These are phyloP conservation scores for Auricularia sp. DNA, from an alignment of 768 basidiomycete species.

Conservation along the genomic window DNA sequence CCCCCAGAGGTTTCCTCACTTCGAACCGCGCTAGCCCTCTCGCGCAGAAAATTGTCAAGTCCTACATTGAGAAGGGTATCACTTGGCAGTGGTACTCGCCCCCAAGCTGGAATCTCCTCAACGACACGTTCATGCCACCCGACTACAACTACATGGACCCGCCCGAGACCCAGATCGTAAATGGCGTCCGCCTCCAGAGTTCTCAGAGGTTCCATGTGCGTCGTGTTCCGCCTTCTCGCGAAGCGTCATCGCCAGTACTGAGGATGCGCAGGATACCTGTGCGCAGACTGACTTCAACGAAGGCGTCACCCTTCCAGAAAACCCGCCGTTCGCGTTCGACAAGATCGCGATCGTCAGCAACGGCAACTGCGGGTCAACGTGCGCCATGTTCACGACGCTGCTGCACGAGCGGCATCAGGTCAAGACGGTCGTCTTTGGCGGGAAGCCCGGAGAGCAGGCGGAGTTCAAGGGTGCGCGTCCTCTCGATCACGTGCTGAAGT, in stretches of 20 bases:
- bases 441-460: slow-evolving; percentile 39
- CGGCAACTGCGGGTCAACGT: slow-evolving; percentile 44
- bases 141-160: slow-evolving; percentile 37
- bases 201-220: slow-evolving; percentile 41
- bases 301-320: slow-evolving; percentile 27
- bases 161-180: slow-evolving; percentile 29
- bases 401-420: slow-evolving; percentile 48
- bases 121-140: slow-evolving; percentile 30
- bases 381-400: slow-evolving; percentile 51
- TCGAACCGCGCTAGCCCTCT: slow-evolving; percentile 43
- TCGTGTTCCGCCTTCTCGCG: no score
- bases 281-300: neutral
- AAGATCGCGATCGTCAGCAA: slow-evolving; percentile 17
- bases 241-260: slow-evolving; percentile 11
- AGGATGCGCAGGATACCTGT: slow-evolving; percentile 15
- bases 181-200: slow-evolving; percentile 32
- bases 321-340: slow-evolving; percentile 38
- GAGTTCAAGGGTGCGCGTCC: slow-evolving; percentile 24
- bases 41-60: slow-evolving; percentile 47
- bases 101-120: slow-evolving; percentile 42
- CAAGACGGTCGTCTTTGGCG: slow-evolving; percentile 46
- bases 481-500: neutral
- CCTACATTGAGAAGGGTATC: slow-evolving; percentile 37
- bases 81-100: slow-evolving; percentile 34
- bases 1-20: slow-evolving; percentile 44